Base-by-base conservation (phyloP, 2,329 filamentous ascomycete species). In the Coleophoma crateriformis region DNA sequence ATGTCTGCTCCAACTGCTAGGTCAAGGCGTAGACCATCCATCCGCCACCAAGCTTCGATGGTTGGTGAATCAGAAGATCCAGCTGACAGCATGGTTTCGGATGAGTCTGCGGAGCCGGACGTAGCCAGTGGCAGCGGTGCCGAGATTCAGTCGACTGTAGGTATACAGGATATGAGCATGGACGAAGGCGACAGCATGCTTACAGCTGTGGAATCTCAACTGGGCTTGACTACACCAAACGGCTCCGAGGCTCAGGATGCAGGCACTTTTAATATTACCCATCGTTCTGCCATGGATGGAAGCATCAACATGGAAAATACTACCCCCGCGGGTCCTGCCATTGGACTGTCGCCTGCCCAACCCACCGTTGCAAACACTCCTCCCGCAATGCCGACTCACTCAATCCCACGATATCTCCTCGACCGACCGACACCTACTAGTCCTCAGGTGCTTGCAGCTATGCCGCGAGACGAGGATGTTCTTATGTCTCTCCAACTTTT, bases 391-490 rank as follows among this genome's bases (percentile, higher is more conserved):
- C 80, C 84, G 7, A 82, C 78, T 50, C 81, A 86, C 15, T 87
- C 81, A 52, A 85, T 94, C 50, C 85, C 90, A 38, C 81, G 88
- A 50, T 94, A 92, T 63, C 78, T 91, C 22, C 79, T 90, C 46
- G 87, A 95, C 59, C 82, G 82, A 43, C 69, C 85, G 47, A 78
- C 82, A 35, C 82, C 87, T 39, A 69, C 75, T 22, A 81, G 82
- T 61, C 80, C 86, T 14, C 84, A 86, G 58, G 85, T 95, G 60
- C 74, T 96, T 33, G 88, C 91, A 27, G 87, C 90, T 11, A 95
- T 97, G 87, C 94, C 94, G 10, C 84, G 94, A 46, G 94, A 99
- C 61, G 94, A 99, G 68, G 94, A 99, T 62, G 94, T 99, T 2
- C 76, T 99, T 55, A 96, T 99, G 92, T 96, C 94, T 6, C 78